phyloP scores from a whole-genome alignment of 2,329 filamentous ascomycete genomes.

The Sclerotinia minor region DNA sequence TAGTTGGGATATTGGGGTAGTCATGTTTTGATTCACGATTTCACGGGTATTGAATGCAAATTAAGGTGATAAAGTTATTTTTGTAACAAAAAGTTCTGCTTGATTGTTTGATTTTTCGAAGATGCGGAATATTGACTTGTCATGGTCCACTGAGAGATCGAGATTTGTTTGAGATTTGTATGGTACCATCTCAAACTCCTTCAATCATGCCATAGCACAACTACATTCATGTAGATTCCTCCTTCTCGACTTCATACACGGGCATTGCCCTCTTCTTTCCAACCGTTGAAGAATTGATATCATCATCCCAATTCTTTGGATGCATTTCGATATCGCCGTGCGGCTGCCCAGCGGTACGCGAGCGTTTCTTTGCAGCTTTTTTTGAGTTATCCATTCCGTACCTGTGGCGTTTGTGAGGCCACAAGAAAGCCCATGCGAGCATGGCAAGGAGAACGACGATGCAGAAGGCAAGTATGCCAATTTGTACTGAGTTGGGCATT shows the following conservation, averaged over 20 bases:
- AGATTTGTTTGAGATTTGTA: background rate
- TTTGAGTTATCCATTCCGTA: background rate
- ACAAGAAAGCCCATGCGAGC: constrained; percentile 19
- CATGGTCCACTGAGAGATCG: background rate
- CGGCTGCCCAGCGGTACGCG: constrained; percentile 15
- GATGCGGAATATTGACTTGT: background rate
- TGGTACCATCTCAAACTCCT: background rate
- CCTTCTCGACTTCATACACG: background rate
- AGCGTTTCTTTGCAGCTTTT: constrained; percentile 8
- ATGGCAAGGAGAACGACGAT: constrained; percentile 1
- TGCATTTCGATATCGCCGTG: constrained; percentile 20
- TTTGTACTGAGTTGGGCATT: background rate
- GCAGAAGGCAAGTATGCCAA: constrained; percentile 16
- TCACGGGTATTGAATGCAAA: background rate
- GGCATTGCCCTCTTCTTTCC: background rate
- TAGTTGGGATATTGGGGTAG: background rate
- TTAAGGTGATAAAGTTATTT: background rate
- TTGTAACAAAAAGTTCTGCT: background rate
- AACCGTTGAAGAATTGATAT: background rate
- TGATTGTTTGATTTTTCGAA: background rate
- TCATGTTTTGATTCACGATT: background rate
- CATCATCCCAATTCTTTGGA: background rate
- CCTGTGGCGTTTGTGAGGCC: constrained; percentile 12
- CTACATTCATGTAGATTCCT: background rate
- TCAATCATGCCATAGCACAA: constrained; percentile 6